phyloP scores from a whole-genome alignment of 306 rosid genomes.

The Vigna nakashimae region DNA sequence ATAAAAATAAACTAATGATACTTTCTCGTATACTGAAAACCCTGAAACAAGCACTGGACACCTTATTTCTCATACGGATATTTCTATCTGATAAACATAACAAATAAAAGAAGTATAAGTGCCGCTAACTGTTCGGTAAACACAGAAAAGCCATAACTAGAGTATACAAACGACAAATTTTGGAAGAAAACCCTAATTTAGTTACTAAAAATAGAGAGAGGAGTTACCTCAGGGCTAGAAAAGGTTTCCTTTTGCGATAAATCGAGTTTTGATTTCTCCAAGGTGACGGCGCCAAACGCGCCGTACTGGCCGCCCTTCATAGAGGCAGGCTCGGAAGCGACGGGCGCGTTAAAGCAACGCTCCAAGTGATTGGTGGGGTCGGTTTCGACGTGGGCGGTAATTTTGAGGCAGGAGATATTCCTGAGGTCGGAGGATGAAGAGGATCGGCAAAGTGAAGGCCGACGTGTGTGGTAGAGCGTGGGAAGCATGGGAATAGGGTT shows the following conservation, averaged over 20 bases:
- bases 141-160: not conserved
- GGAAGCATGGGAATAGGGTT: conserved; percentile 46
- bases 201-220: not conserved
- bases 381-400: conserved; percentile 40
- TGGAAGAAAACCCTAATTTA: conserved; percentile 23
- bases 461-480: conserved; percentile 36
- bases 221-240: conserved; percentile 81
- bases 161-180: not conserved
- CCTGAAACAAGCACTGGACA: not conserved
- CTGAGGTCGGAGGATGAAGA: conserved; percentile 46
- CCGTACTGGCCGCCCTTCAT: conserved; percentile 86
- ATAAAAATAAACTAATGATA: too few relatives aligned
- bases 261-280: conserved; percentile 91
- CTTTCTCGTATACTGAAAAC: not conserved
- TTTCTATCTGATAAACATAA: not conserved
- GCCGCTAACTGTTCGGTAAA: not conserved
- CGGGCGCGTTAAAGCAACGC: conserved; percentile 62
- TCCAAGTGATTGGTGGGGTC: conserved; percentile 55
- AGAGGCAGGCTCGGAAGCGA: conserved; percentile 36
- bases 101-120: not conserved
- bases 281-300: conserved; percentile 77
- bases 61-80: too few relatives aligned
- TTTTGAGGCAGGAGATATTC: not conserved
- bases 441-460: conserved; percentile 30
- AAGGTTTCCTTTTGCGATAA: conserved; percentile 68